Percentiles rank a stretch among this genome's conserved stretches.
Evolutionary conservation across 2,329 filamentous ascomycete genomes (phyloP).

Genomic region (Phyllosticta paracitricarpa): DNA sequence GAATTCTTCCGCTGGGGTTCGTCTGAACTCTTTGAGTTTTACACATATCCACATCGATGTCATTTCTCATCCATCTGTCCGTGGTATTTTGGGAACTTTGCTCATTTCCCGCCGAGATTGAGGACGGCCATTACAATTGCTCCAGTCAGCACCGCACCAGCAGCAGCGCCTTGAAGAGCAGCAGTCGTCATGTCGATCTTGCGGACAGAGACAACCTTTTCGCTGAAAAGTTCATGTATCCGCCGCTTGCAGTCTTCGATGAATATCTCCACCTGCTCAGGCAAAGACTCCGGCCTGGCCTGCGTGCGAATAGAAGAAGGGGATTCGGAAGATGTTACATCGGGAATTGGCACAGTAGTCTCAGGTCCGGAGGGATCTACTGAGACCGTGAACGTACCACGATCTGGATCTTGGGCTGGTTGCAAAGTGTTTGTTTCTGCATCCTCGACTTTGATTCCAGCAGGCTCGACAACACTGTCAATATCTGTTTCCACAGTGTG

Average conservation of each 20-base stretch:
- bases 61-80: not conserved
- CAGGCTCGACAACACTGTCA: conserved; percentile 16
- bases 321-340: not conserved
- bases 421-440: not conserved
- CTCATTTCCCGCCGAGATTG: not conserved
- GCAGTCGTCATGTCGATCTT: conserved; percentile 37
- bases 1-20: not conserved
- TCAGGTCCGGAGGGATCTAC: conserved; percentile 1
- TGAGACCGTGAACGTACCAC: not conserved
- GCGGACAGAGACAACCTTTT: conserved; percentile 34
- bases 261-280: not conserved
- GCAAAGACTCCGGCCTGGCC: not conserved
- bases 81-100: not conserved
- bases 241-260: conserved; percentile 10
- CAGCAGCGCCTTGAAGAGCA: conserved; percentile 34
- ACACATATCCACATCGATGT: not conserved
- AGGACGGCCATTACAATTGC: not conserved
- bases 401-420: not conserved
- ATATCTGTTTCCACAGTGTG: conserved; percentile 15
- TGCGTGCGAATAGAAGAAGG: not conserved
- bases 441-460: conserved; percentile 8
- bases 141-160: conserved; percentile 27
- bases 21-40: not conserved
- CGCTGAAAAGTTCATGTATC: conserved; percentile 31
- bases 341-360: conserved; percentile 5